Base-by-base conservation (phyloP, 345 rosid genomes). In the Conringia planisiliqua region DNA sequence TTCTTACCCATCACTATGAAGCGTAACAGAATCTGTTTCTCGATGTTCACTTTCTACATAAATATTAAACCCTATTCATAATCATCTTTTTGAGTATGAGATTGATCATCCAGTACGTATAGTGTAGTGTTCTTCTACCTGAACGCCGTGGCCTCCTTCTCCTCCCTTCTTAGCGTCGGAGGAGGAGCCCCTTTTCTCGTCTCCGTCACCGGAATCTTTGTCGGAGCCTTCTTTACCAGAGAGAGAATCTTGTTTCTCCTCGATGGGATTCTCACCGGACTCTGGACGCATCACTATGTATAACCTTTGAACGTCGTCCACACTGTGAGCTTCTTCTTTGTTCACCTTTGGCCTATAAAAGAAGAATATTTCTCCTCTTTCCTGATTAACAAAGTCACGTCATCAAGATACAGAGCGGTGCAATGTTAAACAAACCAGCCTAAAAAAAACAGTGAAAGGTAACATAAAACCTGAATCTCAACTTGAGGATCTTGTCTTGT, bases 361-460 rank as follows among this genome's bases (percentile, higher is more conserved):
- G 86, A 93, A 90, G 80, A 80, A 89, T 80, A 89, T 90, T 39
- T 90, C 91, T 61, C 90, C 96, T 60, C 86, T 79, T 78, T 90
- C 94, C 89, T 91, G 46, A n/a, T 30, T 13, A 16, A 18, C 35
- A 42, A 22, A 33, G 18, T 2, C 2, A 32, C 6, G 22, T 16
- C 24, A 20, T 27, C 35, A 66, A 55, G 36, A 66, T 46, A 66
- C 66, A 66, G 54, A 48, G 68, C 32, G 13, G 39, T 11, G 48
- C 4, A 7, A 43, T 62, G 14, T 43, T 52, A 11, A 33, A 35
- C 29, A 35, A 42, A 6, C n/a, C 22, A 26, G 14, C 27, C 22
- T 40, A 3, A 9, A 30, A 20, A 16, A 13, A 22, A 44, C 8
- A 66, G 16, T 46, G 42, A n/a, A 38, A 50, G 62, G 13, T 57